Percentiles rank a stretch among this genome's conserved stretches.
These are phyloP conservation scores for peach (Prunus persica) DNA, from an alignment of 306 rosid genomes.

Conservation along the genomic window Prunus_persica_NCBIv2 NC_034016.1:16928501-16929000, in stretches of 20 bases:
- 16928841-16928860: no score
- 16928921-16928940: no score
- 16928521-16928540: neutral
- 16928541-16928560: neutral
- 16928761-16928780: neutral
- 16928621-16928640: neutral
- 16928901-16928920: no score
- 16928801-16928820: no score
- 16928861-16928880: no score
- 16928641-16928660: neutral
- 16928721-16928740: neutral
- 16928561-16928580: neutral
- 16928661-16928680: neutral
- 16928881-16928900: no score
- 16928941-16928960: no score
- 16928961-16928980: no score
- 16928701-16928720: neutral
- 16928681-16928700: neutral
- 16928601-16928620: no score
- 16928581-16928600: neutral
- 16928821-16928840: no score
- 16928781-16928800: no score
- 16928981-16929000: no score
- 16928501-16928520: slow-evolving; percentile 8
- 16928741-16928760: neutral